Evolutionary conservation across 1,139 yeast genomes (phyloP).

Genomic region (Taphrina sp.): DNA sequence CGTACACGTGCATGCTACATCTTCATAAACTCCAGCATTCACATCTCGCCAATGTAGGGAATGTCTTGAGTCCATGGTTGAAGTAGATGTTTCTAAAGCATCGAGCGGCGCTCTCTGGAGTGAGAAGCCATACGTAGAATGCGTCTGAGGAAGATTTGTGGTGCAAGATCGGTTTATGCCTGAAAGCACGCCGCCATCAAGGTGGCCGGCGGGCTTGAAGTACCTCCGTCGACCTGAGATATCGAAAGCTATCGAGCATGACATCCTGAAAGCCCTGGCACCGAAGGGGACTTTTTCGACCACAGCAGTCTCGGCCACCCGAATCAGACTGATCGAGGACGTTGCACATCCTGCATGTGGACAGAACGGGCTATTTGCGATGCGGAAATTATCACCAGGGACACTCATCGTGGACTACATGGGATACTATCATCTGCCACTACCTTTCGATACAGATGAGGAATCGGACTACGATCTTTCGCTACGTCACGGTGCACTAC

Average conservation of each 20-base stretch:
- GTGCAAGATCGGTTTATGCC: too few species aligned
- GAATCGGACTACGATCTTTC: constrained; percentile 41
- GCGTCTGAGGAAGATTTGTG: too few species aligned
- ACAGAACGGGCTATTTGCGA: constrained; percentile 41
- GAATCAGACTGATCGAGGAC: constrained; percentile 35
- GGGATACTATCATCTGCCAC: constrained; percentile 40
- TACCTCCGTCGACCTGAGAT: constrained; percentile 1
- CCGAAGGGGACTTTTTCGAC: constrained; percentile 1
- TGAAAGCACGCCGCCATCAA: neutral
- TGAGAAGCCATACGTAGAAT: too few species aligned
- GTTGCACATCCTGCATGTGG: constrained; percentile 42
- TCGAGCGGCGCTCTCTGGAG: too few species aligned
- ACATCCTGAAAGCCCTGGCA: neutral
- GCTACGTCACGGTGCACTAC: constrained; percentile 37
- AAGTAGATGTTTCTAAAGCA: too few species aligned
- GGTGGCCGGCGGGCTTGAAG: constrained; percentile 5
- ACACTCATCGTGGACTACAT: constrained; percentile 41
- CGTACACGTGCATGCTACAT: too few species aligned
- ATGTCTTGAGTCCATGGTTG: too few species aligned
- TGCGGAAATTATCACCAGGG: constrained; percentile 39
- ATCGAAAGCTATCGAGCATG: neutral
- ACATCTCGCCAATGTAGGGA: too few species aligned
- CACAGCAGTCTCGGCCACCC: neutral
- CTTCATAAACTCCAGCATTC: too few species aligned
- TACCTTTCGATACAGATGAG: constrained; percentile 38